Evolutionary conservation across 805 yeast genomes (phyloP).

Genomic region (Schwanniomyces polymorphus): DNA sequence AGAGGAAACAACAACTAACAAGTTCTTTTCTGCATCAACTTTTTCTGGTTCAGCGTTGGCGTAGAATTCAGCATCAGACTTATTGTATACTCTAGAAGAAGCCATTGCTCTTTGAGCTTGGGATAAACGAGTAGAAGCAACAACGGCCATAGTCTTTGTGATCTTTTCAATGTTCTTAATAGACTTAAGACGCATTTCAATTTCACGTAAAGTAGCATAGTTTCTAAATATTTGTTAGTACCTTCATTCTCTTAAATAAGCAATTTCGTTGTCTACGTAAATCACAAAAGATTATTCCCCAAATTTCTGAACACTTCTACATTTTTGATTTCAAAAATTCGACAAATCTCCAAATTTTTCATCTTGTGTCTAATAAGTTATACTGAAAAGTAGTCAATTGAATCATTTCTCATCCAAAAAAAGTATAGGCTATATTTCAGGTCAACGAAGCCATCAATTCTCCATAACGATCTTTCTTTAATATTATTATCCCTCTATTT

Average conservation of each 20-base stretch:
- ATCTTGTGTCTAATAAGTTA: too few relatives aligned
- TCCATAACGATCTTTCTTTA: background rate
- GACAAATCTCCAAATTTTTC: too few relatives aligned
- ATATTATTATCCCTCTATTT: background rate
- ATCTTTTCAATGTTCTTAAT: constrained; percentile 98
- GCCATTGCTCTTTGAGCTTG: constrained; percentile 96
- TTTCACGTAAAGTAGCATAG: constrained; percentile 98
- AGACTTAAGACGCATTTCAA: constrained; percentile 96
- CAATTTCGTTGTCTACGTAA: background rate
- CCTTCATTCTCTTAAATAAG: background rate
- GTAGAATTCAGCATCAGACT: constrained; percentile 77
- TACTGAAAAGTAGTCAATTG: too few relatives aligned
- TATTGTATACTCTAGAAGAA: constrained; percentile 80
- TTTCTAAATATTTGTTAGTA: constrained; percentile 56
- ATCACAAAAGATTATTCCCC: background rate
- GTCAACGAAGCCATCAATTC: background rate
- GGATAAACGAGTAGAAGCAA: constrained; percentile 93
- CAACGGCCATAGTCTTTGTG: constrained; percentile 99
- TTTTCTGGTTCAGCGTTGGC: constrained; percentile 76
- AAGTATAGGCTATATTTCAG: too few relatives aligned
- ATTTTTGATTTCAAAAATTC: too few relatives aligned
- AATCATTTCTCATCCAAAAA: too few relatives aligned
- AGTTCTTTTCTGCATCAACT: constrained; percentile 59
- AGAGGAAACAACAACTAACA: constrained; percentile 86
- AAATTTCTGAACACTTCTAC: too few relatives aligned